phyloP scores from a whole-genome alignment of 495 filamentous ascomycete species.

The Cladorrhinum samala region DNA sequence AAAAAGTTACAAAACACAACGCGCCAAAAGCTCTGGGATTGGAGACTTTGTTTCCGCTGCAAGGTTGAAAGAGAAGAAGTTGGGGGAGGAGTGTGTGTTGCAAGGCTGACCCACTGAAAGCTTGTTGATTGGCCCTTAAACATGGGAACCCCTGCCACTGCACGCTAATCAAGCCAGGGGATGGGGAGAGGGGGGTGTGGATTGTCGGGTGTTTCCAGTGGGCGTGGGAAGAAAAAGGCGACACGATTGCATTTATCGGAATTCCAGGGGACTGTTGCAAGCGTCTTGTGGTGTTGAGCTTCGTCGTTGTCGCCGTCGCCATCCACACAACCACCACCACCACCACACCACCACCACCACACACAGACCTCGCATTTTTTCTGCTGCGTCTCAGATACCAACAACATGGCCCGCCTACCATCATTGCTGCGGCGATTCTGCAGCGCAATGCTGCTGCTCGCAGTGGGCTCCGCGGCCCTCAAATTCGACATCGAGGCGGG shows the following conservation, averaged over 20 bases:
- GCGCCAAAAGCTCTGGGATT: too few species aligned
- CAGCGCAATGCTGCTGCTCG: conserved; percentile 46
- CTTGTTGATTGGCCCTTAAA: too few species aligned
- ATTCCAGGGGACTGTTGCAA: neutral
- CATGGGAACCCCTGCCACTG: too few species aligned
- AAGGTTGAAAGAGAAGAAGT: too few species aligned
- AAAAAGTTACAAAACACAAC: too few species aligned
- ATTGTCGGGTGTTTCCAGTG: too few species aligned
- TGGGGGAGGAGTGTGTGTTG: too few species aligned
- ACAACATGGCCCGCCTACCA: conserved; percentile 27
- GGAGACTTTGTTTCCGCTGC: too few species aligned
- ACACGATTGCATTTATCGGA: conserved; percentile 5
- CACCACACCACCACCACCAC: conserved; percentile 4
- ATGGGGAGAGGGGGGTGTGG: neutral
- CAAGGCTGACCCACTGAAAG: too few species aligned
- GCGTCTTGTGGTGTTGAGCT: neutral
- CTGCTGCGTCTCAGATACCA: neutral
- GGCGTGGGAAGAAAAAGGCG: too few species aligned
- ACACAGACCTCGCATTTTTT: neutral
- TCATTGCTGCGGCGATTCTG: conserved; percentile 42
- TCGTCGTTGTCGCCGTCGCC: too few species aligned
- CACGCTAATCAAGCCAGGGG: too few species aligned
- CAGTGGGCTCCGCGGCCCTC: conserved; percentile 64
- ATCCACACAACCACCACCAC: neutral
- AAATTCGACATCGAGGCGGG: conserved; percentile 88